phyloP scores from a whole-genome alignment of 345 rosid genomes.

The Acer yangbiense region DNA sequence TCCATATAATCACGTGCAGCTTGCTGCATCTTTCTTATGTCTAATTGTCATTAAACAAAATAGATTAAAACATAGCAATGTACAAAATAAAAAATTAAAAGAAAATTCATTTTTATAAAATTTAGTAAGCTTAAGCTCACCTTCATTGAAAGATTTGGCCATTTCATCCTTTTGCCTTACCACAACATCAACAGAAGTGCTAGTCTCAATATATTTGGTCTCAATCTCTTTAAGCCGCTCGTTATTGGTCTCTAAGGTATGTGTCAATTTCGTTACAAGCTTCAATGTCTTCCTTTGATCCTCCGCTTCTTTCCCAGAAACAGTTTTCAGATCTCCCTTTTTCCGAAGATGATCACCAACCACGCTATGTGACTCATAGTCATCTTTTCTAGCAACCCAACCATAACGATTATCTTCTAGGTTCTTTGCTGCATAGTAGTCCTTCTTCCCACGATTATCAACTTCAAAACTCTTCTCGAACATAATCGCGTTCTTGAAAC shows the following conservation, averaged over 20 bases:
- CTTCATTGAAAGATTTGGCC: slow-evolving; percentile 52
- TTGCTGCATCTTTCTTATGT: slow-evolving; percentile 43
- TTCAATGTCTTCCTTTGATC: slow-evolving; percentile 39
- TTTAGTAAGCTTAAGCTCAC: slow-evolving; percentile 27
- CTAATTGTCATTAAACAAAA: slow-evolving; percentile 20
- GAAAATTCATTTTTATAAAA: neutral
- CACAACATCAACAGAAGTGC: slow-evolving; percentile 22
- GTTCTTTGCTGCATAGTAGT: slow-evolving; percentile 31
- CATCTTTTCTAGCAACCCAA: slow-evolving; percentile 72
- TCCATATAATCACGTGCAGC: slow-evolving; percentile 34
- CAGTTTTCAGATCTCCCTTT: slow-evolving; percentile 61
- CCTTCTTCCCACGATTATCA: slow-evolving; percentile 48
- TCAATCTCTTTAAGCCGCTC: slow-evolving; percentile 43
- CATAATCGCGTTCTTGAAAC: slow-evolving; percentile 54
- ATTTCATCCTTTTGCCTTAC: slow-evolving; percentile 39
- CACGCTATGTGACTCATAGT: slow-evolving; percentile 34
- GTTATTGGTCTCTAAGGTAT: slow-evolving; percentile 46
- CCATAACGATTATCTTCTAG: slow-evolving; percentile 50
- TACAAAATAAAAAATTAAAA: slow-evolving; percentile 4
- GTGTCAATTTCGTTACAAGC: slow-evolving; percentile 44
- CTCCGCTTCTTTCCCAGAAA: slow-evolving; percentile 48
- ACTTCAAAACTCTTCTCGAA: slow-evolving; percentile 53
- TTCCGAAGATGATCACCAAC: slow-evolving; percentile 49
- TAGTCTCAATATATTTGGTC: slow-evolving; percentile 36
- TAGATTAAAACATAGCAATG: neutral